Conservation (phyloP, 2,329 filamentous ascomycete species). For the Trichoderma gracile region DNA sequence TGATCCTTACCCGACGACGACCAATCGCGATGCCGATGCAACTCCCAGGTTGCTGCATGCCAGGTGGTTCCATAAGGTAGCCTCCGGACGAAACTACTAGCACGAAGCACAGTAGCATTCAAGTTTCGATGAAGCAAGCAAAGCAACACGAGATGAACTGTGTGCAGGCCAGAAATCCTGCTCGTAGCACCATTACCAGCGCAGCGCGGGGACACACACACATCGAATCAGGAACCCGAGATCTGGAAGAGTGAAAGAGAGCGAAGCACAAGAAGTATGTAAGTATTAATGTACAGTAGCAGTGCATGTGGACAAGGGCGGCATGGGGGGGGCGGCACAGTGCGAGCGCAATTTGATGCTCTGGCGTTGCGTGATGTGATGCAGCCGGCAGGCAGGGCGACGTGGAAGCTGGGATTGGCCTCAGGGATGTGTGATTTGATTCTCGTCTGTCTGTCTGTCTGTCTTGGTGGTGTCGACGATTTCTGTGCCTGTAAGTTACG, state of each 20-base stretch:
- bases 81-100: too few relatives aligned
- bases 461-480: too few relatives aligned
- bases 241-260: neutral
- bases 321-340: conserved; percentile 16
- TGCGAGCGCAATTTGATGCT: conserved; percentile 22
- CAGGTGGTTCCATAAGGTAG: neutral
- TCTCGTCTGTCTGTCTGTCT: neutral
- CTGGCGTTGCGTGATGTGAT: neutral
- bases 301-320: neutral
- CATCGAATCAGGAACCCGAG: neutral
- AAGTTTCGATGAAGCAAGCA: neutral
- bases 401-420: neutral
- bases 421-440: neutral
- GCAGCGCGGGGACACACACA: neutral
- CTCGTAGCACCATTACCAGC: neutral
- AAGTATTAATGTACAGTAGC: too few relatives aligned
- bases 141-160: too few relatives aligned
- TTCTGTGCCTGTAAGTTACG: too few relatives aligned
- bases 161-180: neutral
- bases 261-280: too few relatives aligned
- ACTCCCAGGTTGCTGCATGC: neutral
- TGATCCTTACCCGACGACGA: neutral
- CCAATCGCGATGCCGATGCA: neutral
- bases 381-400: neutral
- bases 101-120: too few relatives aligned